Evolutionary conservation across 495 filamentous ascomycete genomes (phyloP), one percentile per base, ranked within the genome.

Genomic region (Penicillium coffeae): DNA sequence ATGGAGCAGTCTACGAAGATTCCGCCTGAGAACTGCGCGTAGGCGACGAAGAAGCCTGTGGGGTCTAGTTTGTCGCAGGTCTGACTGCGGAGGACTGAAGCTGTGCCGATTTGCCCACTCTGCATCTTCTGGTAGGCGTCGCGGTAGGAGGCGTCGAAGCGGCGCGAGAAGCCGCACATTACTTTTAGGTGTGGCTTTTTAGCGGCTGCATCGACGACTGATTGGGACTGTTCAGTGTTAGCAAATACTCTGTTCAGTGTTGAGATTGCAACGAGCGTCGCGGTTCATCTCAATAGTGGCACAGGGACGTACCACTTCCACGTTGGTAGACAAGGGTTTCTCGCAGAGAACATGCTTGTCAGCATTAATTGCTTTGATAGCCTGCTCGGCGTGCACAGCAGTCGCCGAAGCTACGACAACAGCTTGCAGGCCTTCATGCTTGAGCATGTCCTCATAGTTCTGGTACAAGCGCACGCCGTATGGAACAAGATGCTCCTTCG

Each of bases 1-100:
- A 82, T 74, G 3, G 62, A 66, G 53, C 70, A 75, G 59, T 80
- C 78, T 10, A 81, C 75, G 55, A 82, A 82, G 40, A 79, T 91
- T 0, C 78, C 79, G 22, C 77, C 77, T 4, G 61, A 69, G 55
- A 65, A 73, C 40, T 72, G 60, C n/a, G 78, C 73, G 54, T 80
- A 81, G n/a, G 64, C 68, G 22, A 81, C 72, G 47, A 76, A 81
- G 59, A 77, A 79, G 3, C 78, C 78, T 15, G 55, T 59, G 0
- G 73, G 73, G 42, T 81, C 78, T 30, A 71, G 63, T 42, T 72
- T 76, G 54, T 81, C 78, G 55, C 76, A 80, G n/a, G 75, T 80
- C 63, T 82, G 77, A 34, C 64, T 70, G 49, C 77, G 75, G 21
- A 82, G 56, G 36, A 81, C 66, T 4, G 70, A 69, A 5, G 77